Evolutionary conservation across 805 yeast species (phyloP).

Genomic region (Myxozyma monticola): DNA sequence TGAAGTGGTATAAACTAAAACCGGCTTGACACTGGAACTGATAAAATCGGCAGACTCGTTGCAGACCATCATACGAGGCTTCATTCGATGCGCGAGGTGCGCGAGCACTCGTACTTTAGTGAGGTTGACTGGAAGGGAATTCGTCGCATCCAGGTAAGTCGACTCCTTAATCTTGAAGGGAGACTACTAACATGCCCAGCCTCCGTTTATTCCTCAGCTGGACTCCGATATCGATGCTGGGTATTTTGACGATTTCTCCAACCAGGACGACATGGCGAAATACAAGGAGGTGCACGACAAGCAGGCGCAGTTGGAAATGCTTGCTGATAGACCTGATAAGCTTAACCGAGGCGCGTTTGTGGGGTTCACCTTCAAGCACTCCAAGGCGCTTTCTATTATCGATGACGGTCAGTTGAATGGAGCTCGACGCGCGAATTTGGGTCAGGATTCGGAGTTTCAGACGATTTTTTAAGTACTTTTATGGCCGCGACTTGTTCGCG

Average conservation of each 20-base stretch:
- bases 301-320: slow-evolving; percentile 76
- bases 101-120: slow-evolving; percentile 73
- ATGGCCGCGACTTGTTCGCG: too few relatives aligned
- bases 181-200: slow-evolving; percentile 45
- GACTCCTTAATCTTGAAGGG: background rate
- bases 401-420: slow-evolving; percentile 16
- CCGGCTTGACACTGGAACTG: background rate
- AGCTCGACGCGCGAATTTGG: slow-evolving; percentile 5
- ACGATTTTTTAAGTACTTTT: slow-evolving; percentile 20
- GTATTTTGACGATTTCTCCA: slow-evolving; percentile 94
- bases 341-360: slow-evolving; percentile 70
- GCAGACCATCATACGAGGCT: slow-evolving; percentile 76
- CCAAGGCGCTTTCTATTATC: slow-evolving; percentile 36
- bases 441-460: slow-evolving; percentile 15
- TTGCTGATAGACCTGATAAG: slow-evolving; percentile 62
- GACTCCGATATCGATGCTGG: slow-evolving; percentile 99
- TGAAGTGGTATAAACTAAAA: background rate
- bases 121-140: slow-evolving; percentile 78
- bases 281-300: slow-evolving; percentile 96
- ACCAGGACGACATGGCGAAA: slow-evolving; percentile 95
- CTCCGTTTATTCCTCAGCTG: slow-evolving; percentile 96
- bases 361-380: slow-evolving; percentile 95
- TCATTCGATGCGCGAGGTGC: slow-evolving; percentile 77
- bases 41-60: slow-evolving; percentile 51
- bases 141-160: slow-evolving; percentile 45